These are phyloP conservation scores for Pinus tabuliformis DNA, from an alignment of 75 land plant species.

Conservation along the genomic window DNA sequence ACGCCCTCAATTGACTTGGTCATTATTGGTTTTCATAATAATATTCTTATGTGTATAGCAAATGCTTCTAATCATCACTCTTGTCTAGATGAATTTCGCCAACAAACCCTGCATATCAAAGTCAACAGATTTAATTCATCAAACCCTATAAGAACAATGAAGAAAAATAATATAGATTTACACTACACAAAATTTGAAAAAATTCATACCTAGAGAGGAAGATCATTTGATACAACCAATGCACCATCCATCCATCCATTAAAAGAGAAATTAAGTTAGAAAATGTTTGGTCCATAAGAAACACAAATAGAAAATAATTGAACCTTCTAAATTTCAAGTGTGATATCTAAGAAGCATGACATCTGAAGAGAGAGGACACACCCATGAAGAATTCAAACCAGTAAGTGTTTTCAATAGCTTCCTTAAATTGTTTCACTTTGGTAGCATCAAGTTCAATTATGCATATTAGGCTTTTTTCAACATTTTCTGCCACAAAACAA, in stretches of 20 bases:
- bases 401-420: constrained; percentile 83
- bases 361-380: constrained; percentile 28
- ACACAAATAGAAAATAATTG: background rate
- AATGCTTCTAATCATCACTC: constrained; percentile 54
- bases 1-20: constrained; percentile 46
- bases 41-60: constrained; percentile 76
- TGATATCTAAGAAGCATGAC: background rate
- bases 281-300: background rate
- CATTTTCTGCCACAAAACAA: constrained; percentile 48
- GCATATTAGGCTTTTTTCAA: constrained; percentile 66
- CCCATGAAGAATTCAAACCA: constrained; percentile 98
- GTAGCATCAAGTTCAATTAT: constrained; percentile 59
- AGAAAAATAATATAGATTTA: constrained; percentile 2
- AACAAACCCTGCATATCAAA: constrained; percentile 65
- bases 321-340: background rate
- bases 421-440: constrained; percentile 71
- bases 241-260: background rate
- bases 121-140: background rate
- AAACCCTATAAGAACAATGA: background rate
- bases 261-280: background rate
- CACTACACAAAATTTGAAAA: background rate
- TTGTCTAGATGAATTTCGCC: constrained; percentile 77
- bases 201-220: constrained; percentile 95
- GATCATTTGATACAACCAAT: constrained; percentile 55
- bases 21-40: constrained; percentile 59